These are phyloP conservation scores for Cephalotrichum gorgonifer DNA, from an alignment of 2,329 filamentous ascomycete species.

Conservation along the genomic window DNA sequence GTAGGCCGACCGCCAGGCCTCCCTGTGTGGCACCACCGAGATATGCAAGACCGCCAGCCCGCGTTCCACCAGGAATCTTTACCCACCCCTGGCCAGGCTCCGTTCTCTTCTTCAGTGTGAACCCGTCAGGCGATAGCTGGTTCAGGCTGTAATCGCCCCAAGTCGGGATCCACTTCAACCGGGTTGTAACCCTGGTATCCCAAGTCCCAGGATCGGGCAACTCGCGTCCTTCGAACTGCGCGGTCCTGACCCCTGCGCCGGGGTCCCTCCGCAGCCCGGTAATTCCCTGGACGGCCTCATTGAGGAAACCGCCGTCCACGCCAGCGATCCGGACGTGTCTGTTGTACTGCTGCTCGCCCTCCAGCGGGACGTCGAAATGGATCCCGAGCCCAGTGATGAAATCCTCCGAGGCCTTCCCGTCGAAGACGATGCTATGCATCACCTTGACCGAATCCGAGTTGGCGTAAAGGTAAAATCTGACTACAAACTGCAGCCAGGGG, in stretches of 20 bases:
- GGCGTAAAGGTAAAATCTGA: conserved; percentile 48
- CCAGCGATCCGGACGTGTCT: conserved; percentile 48
- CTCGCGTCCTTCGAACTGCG: conserved; percentile 37
- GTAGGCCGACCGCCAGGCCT: conserved; percentile 47
- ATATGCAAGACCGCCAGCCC: conserved; percentile 46
- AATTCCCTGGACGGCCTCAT: conserved; percentile 48
- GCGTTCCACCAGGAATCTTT: conserved; percentile 44
- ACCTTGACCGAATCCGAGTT: conserved; percentile 43
- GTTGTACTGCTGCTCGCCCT: conserved; percentile 41
- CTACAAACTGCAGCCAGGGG: conserved; percentile 39
- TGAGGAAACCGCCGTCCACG: conserved; percentile 41
- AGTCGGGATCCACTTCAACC: conserved; percentile 44
- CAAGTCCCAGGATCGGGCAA: conserved; percentile 33
- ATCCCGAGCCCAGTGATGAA: conserved; percentile 46
- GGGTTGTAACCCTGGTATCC: conserved; percentile 31
- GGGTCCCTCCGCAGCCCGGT: conserved; percentile 48
- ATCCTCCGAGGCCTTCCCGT: conserved; percentile 35
- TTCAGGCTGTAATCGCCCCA: conserved; percentile 48
- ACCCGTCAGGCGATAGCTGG: conserved; percentile 50
- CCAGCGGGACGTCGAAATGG: conserved; percentile 43
- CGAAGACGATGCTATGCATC: conserved; percentile 46
- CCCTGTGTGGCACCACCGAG: conserved; percentile 45
- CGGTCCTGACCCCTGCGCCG: conserved; percentile 32
- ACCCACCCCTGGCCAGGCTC: conserved; percentile 47
- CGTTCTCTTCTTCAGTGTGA: conserved; percentile 49